phyloP scores from a whole-genome alignment of 148 eudicot species.

The Arbutus unedo region DNA sequence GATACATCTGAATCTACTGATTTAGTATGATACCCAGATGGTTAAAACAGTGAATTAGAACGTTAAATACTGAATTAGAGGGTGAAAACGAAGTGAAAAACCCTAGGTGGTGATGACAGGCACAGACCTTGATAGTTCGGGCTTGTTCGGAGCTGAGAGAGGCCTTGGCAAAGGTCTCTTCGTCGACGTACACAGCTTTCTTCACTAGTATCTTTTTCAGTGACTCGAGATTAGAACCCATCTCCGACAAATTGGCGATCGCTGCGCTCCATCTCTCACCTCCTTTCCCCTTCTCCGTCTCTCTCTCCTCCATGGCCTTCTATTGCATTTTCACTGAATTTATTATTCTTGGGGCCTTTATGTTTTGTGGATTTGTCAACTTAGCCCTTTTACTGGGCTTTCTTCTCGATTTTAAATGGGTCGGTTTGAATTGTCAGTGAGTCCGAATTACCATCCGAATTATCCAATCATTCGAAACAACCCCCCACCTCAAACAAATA shows the following conservation, averaged over 20 bases:
- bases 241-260: conserved; percentile 69
- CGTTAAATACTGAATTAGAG: neutral
- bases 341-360: neutral
- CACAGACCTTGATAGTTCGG: conserved; percentile 78
- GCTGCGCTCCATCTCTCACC: conserved; percentile 84
- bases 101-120: neutral
- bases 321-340: neutral
- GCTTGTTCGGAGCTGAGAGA: conserved; percentile 82
- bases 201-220: conserved; percentile 68
- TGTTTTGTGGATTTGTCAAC: neutral
- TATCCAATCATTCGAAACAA: neutral
- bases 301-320: conserved; percentile 39
- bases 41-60: neutral
- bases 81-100: neutral
- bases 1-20: neutral
- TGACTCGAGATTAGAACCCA: conserved; percentile 66
- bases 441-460: neutral
- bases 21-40: neutral
- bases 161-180: conserved; percentile 71
- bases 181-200: conserved; percentile 85
- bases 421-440: neutral
- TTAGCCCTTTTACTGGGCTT: neutral
- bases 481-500: too few species aligned
- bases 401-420: neutral
- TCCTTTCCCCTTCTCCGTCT: conserved; percentile 37